Evolutionary conservation across 176 grass and related monocot genomes (phyloP), one percentile per base, ranked within the genome.

Genomic region (Oryza meridionalis): DNA sequence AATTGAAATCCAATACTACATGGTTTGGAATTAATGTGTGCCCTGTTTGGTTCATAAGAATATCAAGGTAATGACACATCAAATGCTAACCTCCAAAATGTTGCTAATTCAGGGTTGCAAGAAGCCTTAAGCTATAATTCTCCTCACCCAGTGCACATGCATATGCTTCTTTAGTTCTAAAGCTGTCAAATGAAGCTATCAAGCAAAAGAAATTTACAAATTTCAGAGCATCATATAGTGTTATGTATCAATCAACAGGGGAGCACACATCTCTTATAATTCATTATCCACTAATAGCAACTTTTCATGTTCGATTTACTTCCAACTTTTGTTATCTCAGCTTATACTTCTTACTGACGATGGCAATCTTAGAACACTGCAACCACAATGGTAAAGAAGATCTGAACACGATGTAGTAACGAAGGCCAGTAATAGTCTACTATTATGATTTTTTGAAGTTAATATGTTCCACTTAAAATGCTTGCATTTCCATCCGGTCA

Each of bases 141-240:
- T 32, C 4, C 35, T 37, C 35, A 33, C 4, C 6, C 26, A 47
- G 0, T 70, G 22, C 53, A 33, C 37, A 22, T 4, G 35, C n/a
- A 37, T 58, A 47, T 73, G 26, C 73, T 73, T 29, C 16, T 42
- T 81, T 51, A 27, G 6, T 21, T 9, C 27, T 47, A 77, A 45
- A 37, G 69, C 55, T 70, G 21, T 70, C 73, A 37, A 50, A n/a
- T 80, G 42, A 80, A 80, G 27, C 47, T 40, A 29, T 45, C 43
- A 45, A 45, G 43, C 43, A 2, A 45, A 69, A 75, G 25, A 80
- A 24, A 80, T 31, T 14, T 40, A 31, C 27, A 68, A 0, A n/a
- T 14, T 75, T 79, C 55, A 24, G 65, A 75, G 69, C 3, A 69
- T 59, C 44, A 45, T 49, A 35, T 5, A 27, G 69, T 42, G 3